Conservation (phyloP, 768 basidiomycete genomes). For the Boletus eberwhitei region DNA sequence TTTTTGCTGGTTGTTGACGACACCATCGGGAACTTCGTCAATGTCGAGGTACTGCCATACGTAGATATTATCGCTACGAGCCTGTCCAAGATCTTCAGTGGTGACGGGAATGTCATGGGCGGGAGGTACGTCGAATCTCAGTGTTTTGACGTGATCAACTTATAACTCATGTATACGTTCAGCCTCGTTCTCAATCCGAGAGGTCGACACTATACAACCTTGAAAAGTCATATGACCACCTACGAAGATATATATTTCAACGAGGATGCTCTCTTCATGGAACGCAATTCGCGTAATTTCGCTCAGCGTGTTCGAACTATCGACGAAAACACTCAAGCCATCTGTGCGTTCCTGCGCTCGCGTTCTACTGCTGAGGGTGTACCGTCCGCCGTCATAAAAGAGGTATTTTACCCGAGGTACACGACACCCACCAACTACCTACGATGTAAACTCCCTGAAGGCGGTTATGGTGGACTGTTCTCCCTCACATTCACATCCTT, state of each 20-base stretch:
- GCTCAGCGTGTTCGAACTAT: slow-evolving; percentile 66
- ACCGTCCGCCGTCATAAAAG: slow-evolving; percentile 55
- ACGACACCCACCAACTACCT: slow-evolving; percentile 69
- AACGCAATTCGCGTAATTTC: slow-evolving; percentile 97
- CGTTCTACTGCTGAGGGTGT: slow-evolving; percentile 46
- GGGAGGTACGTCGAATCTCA: slow-evolving; percentile 65
- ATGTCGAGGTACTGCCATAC: slow-evolving; percentile 83
- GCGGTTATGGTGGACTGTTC: slow-evolving; percentile 84
- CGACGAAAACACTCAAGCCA: slow-evolving; percentile 76
- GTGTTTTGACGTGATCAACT: background rate
- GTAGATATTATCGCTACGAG: slow-evolving; percentile 91
- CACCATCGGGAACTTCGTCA: slow-evolving; percentile 91
- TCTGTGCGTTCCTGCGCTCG: slow-evolving; percentile 75
- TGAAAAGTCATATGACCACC: slow-evolving; percentile 57
- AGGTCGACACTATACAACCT: slow-evolving; percentile 58
- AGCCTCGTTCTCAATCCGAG: slow-evolving; percentile 88
- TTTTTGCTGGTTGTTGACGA: slow-evolving; percentile 92
- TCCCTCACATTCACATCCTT: slow-evolving; percentile 76
- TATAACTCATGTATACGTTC: background rate
- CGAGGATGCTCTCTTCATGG: slow-evolving; percentile 95
- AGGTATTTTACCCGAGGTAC: slow-evolving; percentile 90
- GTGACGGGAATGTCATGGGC: slow-evolving; percentile 94
- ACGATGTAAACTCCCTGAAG: slow-evolving; percentile 52
- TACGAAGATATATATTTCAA: slow-evolving; percentile 88
- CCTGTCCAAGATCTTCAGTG: slow-evolving; percentile 92